Evolutionary conservation across 164 flowering plant species (phyloP).

Genomic region (Piper longum): DNA sequence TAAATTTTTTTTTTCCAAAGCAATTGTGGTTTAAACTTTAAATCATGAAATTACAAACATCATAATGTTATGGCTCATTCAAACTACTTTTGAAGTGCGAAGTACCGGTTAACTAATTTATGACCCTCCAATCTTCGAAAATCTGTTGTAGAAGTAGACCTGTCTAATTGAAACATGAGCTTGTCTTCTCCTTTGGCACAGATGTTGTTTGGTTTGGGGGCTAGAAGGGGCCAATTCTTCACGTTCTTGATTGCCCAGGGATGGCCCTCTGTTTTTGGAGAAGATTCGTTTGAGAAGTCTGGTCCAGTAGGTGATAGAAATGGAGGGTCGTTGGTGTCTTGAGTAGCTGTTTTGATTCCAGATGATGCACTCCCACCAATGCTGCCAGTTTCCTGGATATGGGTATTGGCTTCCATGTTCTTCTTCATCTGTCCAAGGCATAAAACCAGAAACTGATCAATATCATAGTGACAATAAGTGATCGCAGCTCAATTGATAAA

Average conservation of each 20-base stretch:
- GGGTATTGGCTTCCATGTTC: slow-evolving; percentile 8
- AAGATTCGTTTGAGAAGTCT: slow-evolving; percentile 8
- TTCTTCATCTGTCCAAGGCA: slow-evolving; percentile 12
- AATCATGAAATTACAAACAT: no score
- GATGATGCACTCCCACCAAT: slow-evolving; percentile 30
- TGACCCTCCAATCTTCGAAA: slow-evolving; percentile 24
- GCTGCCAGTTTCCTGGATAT: slow-evolving; percentile 21
- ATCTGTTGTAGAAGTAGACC: slow-evolving; percentile 38
- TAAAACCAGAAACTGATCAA: not conserved
- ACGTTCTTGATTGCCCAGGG: slow-evolving; percentile 47
- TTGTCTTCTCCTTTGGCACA: slow-evolving; percentile 19
- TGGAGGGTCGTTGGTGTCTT: slow-evolving; percentile 10
- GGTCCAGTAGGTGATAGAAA: slow-evolving; percentile 23
- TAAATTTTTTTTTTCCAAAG: no score
- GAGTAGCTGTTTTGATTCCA: slow-evolving; percentile 9
- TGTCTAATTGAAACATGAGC: slow-evolving; percentile 5
- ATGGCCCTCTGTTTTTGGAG: slow-evolving; percentile 38
- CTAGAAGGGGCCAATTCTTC: slow-evolving; percentile 32
- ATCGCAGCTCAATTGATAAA: not conserved
- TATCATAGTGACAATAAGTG: not conserved
- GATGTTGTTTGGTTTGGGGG: slow-evolving; percentile 23
- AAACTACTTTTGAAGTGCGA: not conserved
- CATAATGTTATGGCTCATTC: no score
- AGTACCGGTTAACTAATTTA: not conserved
- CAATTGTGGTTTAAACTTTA: no score